A percentile compares a stretch with the other conserved stretches of the same genome.
These are phyloP conservation scores for Avicennia marina DNA, from an alignment of 257 asterid genomes.

Conservation along the genomic window DNA sequence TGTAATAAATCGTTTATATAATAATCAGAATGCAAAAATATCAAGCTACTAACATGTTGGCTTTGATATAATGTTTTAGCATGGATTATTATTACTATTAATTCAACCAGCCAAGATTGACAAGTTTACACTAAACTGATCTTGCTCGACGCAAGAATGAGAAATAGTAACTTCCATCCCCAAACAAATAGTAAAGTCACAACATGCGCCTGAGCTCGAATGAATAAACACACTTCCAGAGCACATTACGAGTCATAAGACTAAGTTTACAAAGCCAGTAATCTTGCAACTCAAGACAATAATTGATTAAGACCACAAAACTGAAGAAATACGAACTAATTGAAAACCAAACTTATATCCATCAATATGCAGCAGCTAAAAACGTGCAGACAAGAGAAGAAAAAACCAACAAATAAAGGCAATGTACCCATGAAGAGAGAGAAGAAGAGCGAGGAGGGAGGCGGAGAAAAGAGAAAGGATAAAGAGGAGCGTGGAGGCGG, in stretches of 20 bases:
- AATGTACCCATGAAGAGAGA: constrained; percentile 37
- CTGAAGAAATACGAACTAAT: constrained; percentile 2
- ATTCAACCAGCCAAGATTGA: not conserved
- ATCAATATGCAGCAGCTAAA: constrained; percentile 15
- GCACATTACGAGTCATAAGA: no score
- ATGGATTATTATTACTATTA: not conserved
- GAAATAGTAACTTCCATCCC: no score
- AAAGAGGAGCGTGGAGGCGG: constrained; percentile 45
- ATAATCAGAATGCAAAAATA: not conserved
- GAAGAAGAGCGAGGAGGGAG: constrained; percentile 41
- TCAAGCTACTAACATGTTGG: not conserved
- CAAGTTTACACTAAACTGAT: not conserved
- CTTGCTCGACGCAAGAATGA: not conserved
- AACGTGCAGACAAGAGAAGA: not conserved
- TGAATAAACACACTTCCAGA: no score
- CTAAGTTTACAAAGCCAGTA: no score
- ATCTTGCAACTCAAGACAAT: not conserved
- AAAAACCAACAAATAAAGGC: not conserved
- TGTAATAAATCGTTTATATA: no score
- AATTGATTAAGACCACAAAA: not conserved
- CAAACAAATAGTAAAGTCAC: no score
- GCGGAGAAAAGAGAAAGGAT: constrained; percentile 45
- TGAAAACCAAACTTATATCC: not conserved
- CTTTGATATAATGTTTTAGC: not conserved
- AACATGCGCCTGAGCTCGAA: no score